Evolutionary conservation across 306 rosid species (phyloP).

Genomic region (Castanea sativa): DNA sequence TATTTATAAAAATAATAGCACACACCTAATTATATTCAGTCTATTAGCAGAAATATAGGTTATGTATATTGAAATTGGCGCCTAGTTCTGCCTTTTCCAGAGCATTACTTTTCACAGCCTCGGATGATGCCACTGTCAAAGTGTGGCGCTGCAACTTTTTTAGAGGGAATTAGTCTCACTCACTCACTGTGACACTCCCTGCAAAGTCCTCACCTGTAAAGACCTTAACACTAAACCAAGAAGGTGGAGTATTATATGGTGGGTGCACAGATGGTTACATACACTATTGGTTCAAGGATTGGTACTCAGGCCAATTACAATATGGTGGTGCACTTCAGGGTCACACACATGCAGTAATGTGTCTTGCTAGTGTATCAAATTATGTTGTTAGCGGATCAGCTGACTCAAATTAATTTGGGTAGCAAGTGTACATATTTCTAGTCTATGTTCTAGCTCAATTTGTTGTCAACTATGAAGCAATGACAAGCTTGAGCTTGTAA

Average conservation of each 20-base stretch:
- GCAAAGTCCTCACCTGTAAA: slow-evolving; percentile 79
- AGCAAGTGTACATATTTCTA: no score
- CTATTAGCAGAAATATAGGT: no score
- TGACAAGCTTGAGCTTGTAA: no score
- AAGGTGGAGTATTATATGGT: slow-evolving; percentile 60
- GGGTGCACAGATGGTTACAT: slow-evolving; percentile 92
- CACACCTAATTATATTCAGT: no score
- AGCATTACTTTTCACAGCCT: slow-evolving; percentile 68
- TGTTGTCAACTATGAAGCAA: no score
- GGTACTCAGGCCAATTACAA: slow-evolving; percentile 78
- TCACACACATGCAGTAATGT: slow-evolving; percentile 85
- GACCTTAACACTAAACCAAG: slow-evolving; percentile 49
- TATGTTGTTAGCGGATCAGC: slow-evolving; percentile 84
- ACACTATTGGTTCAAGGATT: slow-evolving; percentile 82
- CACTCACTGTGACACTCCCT: slow-evolving; percentile 69
- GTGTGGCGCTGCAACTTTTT: slow-evolving; percentile 85
- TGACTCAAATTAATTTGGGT: slow-evolving; percentile 33
- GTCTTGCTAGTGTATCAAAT: slow-evolving; percentile 54
- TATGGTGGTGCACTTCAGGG: slow-evolving; percentile 93
- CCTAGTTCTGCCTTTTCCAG: no score
- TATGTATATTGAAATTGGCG: no score
- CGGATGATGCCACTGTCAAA: slow-evolving; percentile 74
- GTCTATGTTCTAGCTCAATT: no score
- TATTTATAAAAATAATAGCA: no score
- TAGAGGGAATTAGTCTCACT: slow-evolving; percentile 62